Base-by-base conservation (phyloP, 345 rosid species). In the Syzygium grande region DNA sequence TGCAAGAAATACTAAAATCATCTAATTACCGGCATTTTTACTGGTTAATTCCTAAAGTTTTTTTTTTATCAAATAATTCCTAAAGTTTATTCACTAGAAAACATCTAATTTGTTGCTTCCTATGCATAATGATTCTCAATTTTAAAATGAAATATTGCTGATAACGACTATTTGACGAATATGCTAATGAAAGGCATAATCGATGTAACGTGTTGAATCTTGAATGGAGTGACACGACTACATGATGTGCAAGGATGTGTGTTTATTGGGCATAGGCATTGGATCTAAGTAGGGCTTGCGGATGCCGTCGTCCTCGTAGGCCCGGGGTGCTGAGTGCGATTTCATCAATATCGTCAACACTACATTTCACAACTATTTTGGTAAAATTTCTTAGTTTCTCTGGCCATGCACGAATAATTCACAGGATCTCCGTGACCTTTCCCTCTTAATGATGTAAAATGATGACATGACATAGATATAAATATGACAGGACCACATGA, bases 201-300 rank as follows among this genome's bases (percentile, higher is more conserved):
- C 1, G 3, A 16, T 15, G 16, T 30, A 15, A 29, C 43, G 15
- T 65, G 5, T 65, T 22, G 9, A 65, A 4, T 65, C 2, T 65
- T 22, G 9, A 65, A 4, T 30, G 16, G 6, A 4, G 6, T 29
- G 78, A 65, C 78, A 16, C 9, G 46, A 68, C 21, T 3, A 30
- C 3, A 8, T 9, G 79, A n/a, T 6, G 1, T 3, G 4, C 3
- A n/a, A 12, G 23, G 0, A 4, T 17, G 11, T 5, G 0, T 68
- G 43, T 4, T 68, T 3, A 29, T 15, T 1, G 3, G 6, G 38
- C 23, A 30, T 0, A 65, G 78, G 23, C 43, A 30, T 65, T 1
- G 22, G 1, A 34, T 6, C 43, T 0, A 68, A 17, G 43, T 5
- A 68, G 23, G 5, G 5, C 6, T 17, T 16, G 43, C 7, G 7